Percentiles rank a stretch among this genome's conserved stretches.
phyloP scores from a whole-genome alignment of 805 yeast species.

The Ogataea pignaliae region DNA sequence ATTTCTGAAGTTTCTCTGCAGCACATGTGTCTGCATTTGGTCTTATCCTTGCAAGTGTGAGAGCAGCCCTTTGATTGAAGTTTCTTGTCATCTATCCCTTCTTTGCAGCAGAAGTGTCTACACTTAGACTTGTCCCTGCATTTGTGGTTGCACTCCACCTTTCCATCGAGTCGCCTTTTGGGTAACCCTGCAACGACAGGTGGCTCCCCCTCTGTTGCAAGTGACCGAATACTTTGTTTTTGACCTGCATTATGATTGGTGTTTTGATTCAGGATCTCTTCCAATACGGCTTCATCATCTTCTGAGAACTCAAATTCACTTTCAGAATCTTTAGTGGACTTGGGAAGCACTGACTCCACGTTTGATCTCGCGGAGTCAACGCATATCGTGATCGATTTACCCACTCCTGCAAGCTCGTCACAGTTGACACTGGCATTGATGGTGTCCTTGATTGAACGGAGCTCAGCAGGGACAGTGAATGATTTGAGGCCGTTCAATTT shows the following conservation, averaged over 20 bases:
- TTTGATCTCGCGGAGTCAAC: neutral
- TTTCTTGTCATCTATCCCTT: constrained; percentile 27
- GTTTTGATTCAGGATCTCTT: neutral
- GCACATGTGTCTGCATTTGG: constrained; percentile 35
- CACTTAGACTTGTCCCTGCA: constrained; percentile 38
- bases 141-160: constrained; percentile 34
- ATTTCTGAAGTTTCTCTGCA: constrained; percentile 15
- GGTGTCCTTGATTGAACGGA: constrained; percentile 16
- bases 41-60: constrained; percentile 39
- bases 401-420: constrained; percentile 36
- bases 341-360: neutral
- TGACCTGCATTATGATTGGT: neutral
- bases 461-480: constrained; percentile 23
- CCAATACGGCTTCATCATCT: constrained; percentile 16
- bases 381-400: constrained; percentile 4
- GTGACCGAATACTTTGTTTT: too few species aligned
- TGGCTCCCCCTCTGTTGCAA: too few species aligned
- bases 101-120: constrained; percentile 45
- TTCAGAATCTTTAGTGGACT: constrained; percentile 2
- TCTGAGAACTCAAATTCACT: constrained; percentile 13
- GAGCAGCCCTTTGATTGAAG: constrained; percentile 25
- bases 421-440: constrained; percentile 31
- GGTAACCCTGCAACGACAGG: constrained; percentile 7
- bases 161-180: constrained; percentile 23
- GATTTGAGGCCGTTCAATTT: constrained; percentile 21